Conservation (phyloP, 2,329 filamentous ascomycete species). For the Fusarium lyarnte region DNA sequence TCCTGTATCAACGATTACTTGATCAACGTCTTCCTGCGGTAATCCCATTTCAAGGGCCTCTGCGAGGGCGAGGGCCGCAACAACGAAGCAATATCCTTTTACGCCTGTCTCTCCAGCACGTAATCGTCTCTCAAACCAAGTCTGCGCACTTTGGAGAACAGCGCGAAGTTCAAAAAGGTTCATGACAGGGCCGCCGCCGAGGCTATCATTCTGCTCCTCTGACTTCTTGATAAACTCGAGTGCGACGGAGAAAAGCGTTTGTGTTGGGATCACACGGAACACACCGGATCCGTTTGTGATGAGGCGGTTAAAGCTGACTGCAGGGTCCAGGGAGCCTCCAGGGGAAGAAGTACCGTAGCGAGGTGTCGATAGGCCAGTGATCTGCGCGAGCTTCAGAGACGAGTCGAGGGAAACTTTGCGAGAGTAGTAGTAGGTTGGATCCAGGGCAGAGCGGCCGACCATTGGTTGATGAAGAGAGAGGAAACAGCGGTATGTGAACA, state of each 20-base stretch:
- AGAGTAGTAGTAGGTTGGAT: conserved; percentile 63
- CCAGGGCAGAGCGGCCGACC: conserved; percentile 54
- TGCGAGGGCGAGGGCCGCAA: conserved; percentile 46
- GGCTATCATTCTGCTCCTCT: conserved; percentile 51
- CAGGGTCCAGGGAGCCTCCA: conserved; percentile 34
- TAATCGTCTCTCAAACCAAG: conserved; percentile 50
- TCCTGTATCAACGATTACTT: conserved; percentile 41
- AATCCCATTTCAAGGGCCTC: conserved; percentile 47
- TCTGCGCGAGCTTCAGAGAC: conserved; percentile 49
- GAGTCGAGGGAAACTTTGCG: conserved; percentile 60
- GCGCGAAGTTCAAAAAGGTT: conserved; percentile 46
- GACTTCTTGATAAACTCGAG: conserved; percentile 58
- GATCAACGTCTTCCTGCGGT: conserved; percentile 45
- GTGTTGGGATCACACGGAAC: conserved; percentile 54
- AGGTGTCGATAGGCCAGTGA: conserved; percentile 44
- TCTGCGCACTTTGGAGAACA: conserved; percentile 42
- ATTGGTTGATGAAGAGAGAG: conserved; percentile 65
- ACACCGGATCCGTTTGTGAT: conserved; percentile 53
- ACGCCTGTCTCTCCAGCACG: conserved; percentile 56
- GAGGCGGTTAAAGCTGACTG: conserved; percentile 50
- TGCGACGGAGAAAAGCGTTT: conserved; percentile 54
- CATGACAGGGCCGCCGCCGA: conserved; percentile 45
- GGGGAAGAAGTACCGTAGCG: conserved; percentile 16
- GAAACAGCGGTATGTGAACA: conserved; percentile 58
- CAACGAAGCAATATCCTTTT: conserved; percentile 53